A percentile compares a stretch with the other conserved stretches of the same genome.
Conservation (phyloP, 306 rosid species). For the Fragaria iinumae region DNA sequence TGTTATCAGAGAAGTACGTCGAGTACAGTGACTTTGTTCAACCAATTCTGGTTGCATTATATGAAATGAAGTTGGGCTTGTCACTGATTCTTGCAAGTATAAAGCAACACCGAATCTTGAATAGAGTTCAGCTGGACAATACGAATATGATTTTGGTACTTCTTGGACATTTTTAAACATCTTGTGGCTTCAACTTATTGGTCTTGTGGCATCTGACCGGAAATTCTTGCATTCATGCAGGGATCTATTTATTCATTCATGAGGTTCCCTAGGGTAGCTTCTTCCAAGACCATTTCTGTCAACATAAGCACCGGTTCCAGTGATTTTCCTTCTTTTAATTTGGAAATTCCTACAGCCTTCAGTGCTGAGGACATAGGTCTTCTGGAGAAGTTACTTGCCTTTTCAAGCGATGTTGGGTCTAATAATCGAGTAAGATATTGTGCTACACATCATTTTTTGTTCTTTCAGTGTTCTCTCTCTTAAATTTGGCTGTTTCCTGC, state of each 20-base stretch:
- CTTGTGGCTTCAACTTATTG: constrained; percentile 17
- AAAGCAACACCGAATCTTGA: constrained; percentile 35
- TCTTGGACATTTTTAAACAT: constrained; percentile 8
- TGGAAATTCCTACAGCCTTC: constrained; percentile 41
- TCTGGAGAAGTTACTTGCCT: constrained; percentile 45
- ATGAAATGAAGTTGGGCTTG: constrained; percentile 86
- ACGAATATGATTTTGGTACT: constrained; percentile 51
- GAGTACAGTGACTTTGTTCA: constrained; percentile 67
- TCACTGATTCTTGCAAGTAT: constrained; percentile 58
- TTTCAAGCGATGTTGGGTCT: constrained; percentile 42
- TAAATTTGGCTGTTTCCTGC: background rate
- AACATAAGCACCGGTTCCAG: constrained; percentile 25
- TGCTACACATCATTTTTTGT: background rate
- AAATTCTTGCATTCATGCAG: constrained; percentile 40
- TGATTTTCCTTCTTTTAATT: constrained; percentile 38
- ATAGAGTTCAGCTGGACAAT: constrained; percentile 37
- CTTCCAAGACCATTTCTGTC: constrained; percentile 43
- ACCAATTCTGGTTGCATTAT: constrained; percentile 85
- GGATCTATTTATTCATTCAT: constrained; percentile 57
- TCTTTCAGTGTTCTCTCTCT: background rate
- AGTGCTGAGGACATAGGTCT: constrained; percentile 42
- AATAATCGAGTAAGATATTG: constrained; percentile 34
- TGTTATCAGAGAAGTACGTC: constrained; percentile 44
- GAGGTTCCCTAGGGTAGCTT: constrained; percentile 70
- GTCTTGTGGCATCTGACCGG: constrained; percentile 25